Conservation (phyloP, 306 rosid genomes). For the Elaeagnus macrophylla region DNA sequence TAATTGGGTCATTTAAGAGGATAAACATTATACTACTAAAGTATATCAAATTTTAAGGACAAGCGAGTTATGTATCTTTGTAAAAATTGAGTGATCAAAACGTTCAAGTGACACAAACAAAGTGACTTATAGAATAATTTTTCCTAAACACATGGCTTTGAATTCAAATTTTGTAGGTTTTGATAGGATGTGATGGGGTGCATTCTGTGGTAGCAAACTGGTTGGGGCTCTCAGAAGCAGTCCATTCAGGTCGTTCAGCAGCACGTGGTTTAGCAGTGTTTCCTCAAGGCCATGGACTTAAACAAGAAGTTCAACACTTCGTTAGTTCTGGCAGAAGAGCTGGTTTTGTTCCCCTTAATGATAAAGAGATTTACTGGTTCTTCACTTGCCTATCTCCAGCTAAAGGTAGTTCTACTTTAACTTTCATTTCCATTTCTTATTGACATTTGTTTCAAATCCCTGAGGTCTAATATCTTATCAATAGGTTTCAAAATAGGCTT, state of each 20-base stretch:
- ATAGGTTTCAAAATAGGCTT: too few relatives aligned
- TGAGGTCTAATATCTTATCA: too few relatives aligned
- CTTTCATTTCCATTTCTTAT: too few relatives aligned
- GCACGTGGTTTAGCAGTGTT: slow-evolving; percentile 20
- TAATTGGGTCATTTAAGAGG: too few relatives aligned
- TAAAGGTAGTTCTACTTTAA: not conserved
- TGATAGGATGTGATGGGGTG: slow-evolving; percentile 30
- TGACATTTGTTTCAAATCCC: too few relatives aligned
- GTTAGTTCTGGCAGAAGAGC: slow-evolving; percentile 14
- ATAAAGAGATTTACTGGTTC: slow-evolving; percentile 21
- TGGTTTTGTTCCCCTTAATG: slow-evolving; percentile 20
- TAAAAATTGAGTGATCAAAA: too few relatives aligned
- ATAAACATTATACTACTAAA: too few relatives aligned
- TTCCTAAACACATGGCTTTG: not conserved
- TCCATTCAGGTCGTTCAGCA: slow-evolving; percentile 17
- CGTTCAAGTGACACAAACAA: too few relatives aligned
- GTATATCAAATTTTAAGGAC: too few relatives aligned
- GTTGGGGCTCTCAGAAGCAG: slow-evolving; percentile 17
- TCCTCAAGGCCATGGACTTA: slow-evolving; percentile 24
- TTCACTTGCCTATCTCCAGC: not conserved
- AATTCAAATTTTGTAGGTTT: not conserved
- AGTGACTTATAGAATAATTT: too few relatives aligned
- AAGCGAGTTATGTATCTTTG: too few relatives aligned
- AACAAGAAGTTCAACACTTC: slow-evolving; percentile 1
- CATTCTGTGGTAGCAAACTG: slow-evolving; percentile 21